phyloP scores from a whole-genome alignment of 2,329 filamentous ascomycete genomes.

The Phaeoacremonium minimum region DNA sequence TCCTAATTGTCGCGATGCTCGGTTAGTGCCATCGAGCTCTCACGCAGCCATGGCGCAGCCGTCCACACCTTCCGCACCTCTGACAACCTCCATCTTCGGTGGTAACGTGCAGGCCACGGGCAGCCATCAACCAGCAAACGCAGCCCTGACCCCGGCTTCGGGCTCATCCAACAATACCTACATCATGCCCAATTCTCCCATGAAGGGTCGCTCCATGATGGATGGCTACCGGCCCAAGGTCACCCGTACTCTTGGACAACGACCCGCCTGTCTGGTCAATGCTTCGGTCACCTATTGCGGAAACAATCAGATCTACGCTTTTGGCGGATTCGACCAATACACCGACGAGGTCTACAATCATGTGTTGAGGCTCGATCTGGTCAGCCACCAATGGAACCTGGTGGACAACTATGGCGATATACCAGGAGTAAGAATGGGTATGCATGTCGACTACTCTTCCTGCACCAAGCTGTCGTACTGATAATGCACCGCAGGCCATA shows the following conservation, averaged over 20 bases:
- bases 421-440: conserved; percentile 94
- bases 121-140: conserved; percentile 13
- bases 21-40: background rate
- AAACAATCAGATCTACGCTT: conserved; percentile 95
- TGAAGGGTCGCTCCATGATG: conserved; percentile 57
- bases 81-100: conserved; percentile 42
- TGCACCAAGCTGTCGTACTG: conserved; percentile 8
- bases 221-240: conserved; percentile 84
- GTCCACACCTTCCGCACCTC: conserved; percentile 37
- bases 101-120: conserved; percentile 24
- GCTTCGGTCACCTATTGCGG: conserved; percentile 98
- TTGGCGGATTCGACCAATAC: conserved; percentile 97
- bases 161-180: conserved; percentile 72
- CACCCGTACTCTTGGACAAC: conserved; percentile 70
- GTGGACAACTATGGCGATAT: conserved; percentile 99
- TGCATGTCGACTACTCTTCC: conserved; percentile 21
- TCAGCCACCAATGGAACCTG: conserved; percentile 86
- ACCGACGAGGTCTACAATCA: conserved; percentile 99
- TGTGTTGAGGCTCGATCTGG: conserved; percentile 82
- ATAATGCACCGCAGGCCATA: conserved; percentile 64
- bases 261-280: conserved; percentile 93
- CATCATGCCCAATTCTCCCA: conserved; percentile 83
- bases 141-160: conserved; percentile 37
- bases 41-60: conserved; percentile 34
- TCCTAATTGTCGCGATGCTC: background rate